Evolutionary conservation across 768 basidiomycete genomes (phyloP).

Genomic region (Calocybe indica): DNA sequence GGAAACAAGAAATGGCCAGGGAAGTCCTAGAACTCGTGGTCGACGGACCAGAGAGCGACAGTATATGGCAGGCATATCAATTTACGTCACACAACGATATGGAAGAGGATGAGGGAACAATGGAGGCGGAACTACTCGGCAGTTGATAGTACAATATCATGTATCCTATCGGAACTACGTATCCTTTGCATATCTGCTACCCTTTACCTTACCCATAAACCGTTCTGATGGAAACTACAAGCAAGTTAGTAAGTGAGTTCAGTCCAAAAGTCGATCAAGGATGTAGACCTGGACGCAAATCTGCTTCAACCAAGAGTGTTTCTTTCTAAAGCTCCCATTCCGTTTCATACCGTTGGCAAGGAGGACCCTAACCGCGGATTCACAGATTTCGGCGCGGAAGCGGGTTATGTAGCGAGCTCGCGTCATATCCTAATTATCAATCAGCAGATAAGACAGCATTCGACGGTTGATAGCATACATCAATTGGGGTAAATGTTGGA

Average conservation of each 20-base stretch:
- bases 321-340: constrained; percentile 31
- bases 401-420: constrained; percentile 36
- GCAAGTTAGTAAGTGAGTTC: too few species aligned
- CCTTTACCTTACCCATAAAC: too few species aligned
- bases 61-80: constrained; percentile 58
- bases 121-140: constrained; percentile 44
- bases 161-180: not conserved
- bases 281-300: constrained; percentile 42
- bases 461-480: constrained; percentile 1
- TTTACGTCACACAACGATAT: constrained; percentile 33
- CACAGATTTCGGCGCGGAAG: constrained; percentile 50
- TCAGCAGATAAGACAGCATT: not conserved
- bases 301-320: constrained; percentile 49
- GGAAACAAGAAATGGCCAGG: constrained; percentile 44
- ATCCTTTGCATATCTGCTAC: too few species aligned
- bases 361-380: constrained; percentile 37
- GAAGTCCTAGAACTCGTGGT: constrained; percentile 63
- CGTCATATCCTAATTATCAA: constrained; percentile 1
- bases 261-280: not conserved
- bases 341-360: constrained; percentile 25
- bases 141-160: not conserved
- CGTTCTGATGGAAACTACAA: too few species aligned
- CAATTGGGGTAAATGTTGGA: constrained; percentile 6
- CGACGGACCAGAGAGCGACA: constrained; percentile 66
- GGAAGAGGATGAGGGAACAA: constrained; percentile 51